Evolutionary conservation across 768 basidiomycete genomes (phyloP).

Genomic region (Hysterangium stoloniferum): DNA sequence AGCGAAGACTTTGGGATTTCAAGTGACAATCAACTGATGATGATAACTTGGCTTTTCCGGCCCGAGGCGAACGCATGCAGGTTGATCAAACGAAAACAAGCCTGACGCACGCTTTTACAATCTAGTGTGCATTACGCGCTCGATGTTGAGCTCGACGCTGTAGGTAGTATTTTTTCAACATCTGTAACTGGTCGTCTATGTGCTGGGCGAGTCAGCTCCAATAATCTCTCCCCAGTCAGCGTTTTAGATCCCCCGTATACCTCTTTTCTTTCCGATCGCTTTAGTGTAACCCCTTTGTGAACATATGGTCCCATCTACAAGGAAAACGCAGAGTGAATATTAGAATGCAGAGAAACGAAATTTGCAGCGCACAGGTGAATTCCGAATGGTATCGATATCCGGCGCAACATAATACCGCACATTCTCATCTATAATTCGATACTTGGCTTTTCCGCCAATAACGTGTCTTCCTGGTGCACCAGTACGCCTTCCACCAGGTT

Average conservation of each 20-base stretch:
- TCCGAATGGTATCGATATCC: constrained; percentile 51
- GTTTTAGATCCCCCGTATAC: constrained; percentile 19
- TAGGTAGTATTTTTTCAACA: not conserved
- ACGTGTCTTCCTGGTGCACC: constrained; percentile 87
- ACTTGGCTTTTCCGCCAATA: constrained; percentile 63
- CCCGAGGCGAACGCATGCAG: too few species aligned
- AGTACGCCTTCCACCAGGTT: constrained; percentile 80
- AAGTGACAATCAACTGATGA: too few species aligned
- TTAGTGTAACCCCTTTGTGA: constrained; percentile 34
- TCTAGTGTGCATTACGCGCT: not conserved
- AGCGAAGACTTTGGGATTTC: too few species aligned
- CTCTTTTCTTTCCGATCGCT: constrained; percentile 19
- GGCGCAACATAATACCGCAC: constrained; percentile 82
- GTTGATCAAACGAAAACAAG: not conserved
- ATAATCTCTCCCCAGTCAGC: constrained; percentile 2
- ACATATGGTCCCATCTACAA: constrained; percentile 68
- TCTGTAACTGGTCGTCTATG: not conserved
- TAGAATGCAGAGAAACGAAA: not conserved
- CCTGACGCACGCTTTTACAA: not conserved
- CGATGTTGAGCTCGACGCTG: not conserved
- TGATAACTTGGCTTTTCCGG: too few species aligned
- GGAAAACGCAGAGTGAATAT: not conserved
- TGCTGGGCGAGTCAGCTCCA: not conserved
- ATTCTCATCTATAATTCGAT: constrained; percentile 72
- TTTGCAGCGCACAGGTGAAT: constrained; percentile 42